These are phyloP conservation scores for Elsinoe arachidis DNA, from an alignment of 2,329 filamentous ascomycete species.

Conservation along the genomic window DNA sequence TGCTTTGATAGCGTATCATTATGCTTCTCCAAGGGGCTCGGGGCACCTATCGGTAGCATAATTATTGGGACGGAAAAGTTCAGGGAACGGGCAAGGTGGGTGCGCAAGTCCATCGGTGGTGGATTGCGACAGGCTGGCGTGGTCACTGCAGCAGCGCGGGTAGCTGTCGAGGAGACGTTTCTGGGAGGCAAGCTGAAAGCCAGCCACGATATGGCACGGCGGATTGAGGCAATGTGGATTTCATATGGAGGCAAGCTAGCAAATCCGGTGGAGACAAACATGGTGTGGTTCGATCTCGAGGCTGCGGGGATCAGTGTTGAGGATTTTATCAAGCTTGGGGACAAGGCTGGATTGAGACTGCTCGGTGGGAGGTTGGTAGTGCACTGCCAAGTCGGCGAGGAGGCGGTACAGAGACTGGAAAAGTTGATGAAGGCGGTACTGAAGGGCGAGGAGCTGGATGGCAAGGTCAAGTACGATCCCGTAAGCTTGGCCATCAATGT, in stretches of 20 bases:
- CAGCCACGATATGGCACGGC: constrained; percentile 55
- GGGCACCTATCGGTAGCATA: constrained; percentile 71
- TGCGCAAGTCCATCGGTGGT: constrained; percentile 73
- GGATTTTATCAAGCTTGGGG: constrained; percentile 46
- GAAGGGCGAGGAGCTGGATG: constrained; percentile 22
- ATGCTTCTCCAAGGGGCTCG: constrained; percentile 76
- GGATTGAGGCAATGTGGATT: constrained; percentile 58
- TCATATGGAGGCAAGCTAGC: constrained; percentile 58
- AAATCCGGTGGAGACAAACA: constrained; percentile 76
- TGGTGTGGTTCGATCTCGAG: constrained; percentile 75
- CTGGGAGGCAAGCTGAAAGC: constrained; percentile 53
- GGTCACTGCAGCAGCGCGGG: constrained; percentile 63
- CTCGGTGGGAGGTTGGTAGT: constrained; percentile 54
- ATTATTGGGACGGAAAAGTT: constrained; percentile 52
- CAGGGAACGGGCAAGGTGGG: constrained; percentile 62
- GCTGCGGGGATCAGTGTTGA: constrained; percentile 46
- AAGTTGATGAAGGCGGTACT: constrained; percentile 43
- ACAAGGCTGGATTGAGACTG: constrained; percentile 50
- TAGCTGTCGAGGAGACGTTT: constrained; percentile 74
- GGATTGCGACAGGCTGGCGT: constrained; percentile 70
- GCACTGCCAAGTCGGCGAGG: constrained; percentile 64
- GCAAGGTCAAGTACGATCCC: constrained; percentile 19
- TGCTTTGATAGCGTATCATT: constrained; percentile 67
- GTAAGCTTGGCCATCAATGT: constrained; percentile 17
- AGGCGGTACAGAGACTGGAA: constrained; percentile 50